Evolutionary conservation across 2,329 filamentous ascomycete genomes (phyloP).

Genomic region (Clarireedia hainanense): DNA sequence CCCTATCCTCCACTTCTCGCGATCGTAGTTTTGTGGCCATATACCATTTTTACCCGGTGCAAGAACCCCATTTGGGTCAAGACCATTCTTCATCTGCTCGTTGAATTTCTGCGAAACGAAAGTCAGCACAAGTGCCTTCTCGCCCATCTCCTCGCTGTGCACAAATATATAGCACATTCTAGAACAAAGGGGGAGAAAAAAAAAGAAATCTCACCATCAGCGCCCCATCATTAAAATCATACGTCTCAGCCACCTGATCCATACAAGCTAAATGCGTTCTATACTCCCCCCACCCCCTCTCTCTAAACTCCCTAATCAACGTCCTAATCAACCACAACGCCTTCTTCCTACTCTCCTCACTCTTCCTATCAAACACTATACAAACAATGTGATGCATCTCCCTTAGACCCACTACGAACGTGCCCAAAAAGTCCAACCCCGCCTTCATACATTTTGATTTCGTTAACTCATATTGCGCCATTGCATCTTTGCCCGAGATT

Average conservation of each 20-base stretch:
- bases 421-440: constrained; percentile 43
- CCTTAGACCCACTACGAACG: constrained; percentile 40
- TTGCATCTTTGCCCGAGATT: constrained; percentile 40
- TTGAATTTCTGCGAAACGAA: constrained; percentile 30
- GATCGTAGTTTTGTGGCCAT: constrained; percentile 16
- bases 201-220: constrained; percentile 20
- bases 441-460: constrained; percentile 33
- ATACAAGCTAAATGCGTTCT: constrained; percentile 37
- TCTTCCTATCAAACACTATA: constrained; percentile 42
- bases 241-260: constrained; percentile 38
- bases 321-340: constrained; percentile 33
- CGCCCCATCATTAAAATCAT: constrained; percentile 35
- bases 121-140: too few species aligned
- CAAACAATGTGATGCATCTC: constrained; percentile 51
- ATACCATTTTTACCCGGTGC: constrained; percentile 38
- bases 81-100: constrained; percentile 37
- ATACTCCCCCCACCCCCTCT: constrained; percentile 38
- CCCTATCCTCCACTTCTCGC: constrained; percentile 3
- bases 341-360: constrained; percentile 32
- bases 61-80: constrained; percentile 41
- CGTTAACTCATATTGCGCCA: constrained; percentile 36
- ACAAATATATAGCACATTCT: too few species aligned
- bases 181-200: too few species aligned
- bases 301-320: constrained; percentile 34
- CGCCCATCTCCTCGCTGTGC: too few species aligned